These are phyloP conservation scores for Simplicillium sp. DNA, from an alignment of 2,329 filamentous ascomycete species.

Conservation along the genomic window DNA sequence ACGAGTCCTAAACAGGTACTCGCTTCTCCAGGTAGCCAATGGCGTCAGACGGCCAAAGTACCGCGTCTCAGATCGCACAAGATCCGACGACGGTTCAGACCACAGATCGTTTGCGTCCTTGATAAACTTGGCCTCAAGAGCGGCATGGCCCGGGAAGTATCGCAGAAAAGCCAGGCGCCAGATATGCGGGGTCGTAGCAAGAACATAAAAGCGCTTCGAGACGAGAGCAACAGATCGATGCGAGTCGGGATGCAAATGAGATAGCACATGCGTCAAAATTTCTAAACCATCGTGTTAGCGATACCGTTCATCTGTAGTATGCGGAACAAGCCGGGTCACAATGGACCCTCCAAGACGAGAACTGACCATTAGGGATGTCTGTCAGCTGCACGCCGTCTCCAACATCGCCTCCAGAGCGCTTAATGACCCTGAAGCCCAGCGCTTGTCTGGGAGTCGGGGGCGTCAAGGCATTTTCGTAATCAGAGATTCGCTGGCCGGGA, in stretches of 20 bases:
- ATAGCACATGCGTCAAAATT: conserved; percentile 83
- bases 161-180: conserved; percentile 91
- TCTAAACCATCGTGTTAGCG: conserved; percentile 41
- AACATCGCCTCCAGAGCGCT: conserved; percentile 29
- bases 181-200: conserved; percentile 85
- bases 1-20: conserved; percentile 83
- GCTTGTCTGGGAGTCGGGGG: conserved; percentile 35
- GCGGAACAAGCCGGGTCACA: neutral
- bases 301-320: conserved; percentile 1
- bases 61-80: conserved; percentile 61
- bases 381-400: conserved; percentile 31
- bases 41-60: conserved; percentile 75
- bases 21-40: conserved; percentile 88
- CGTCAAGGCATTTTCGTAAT: conserved; percentile 51
- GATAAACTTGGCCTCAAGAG: conserved; percentile 17
- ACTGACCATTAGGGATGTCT: conserved; percentile 74
- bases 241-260: conserved; percentile 78
- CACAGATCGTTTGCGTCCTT: conserved; percentile 27
- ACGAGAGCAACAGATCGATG: conserved; percentile 76
- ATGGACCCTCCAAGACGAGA: neutral
- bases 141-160: conserved; percentile 69
- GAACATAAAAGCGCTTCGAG: conserved; percentile 73
- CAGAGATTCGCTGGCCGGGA: conserved; percentile 45
- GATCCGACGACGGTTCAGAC: conserved; percentile 38
- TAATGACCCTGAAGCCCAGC: conserved; percentile 46